A percentile compares a stretch with the other conserved stretches of the same genome.
These are phyloP conservation scores for Fonsecaea erecta DNA, from an alignment of 2,329 filamentous ascomycete species.

Conservation along the genomic window DNA sequence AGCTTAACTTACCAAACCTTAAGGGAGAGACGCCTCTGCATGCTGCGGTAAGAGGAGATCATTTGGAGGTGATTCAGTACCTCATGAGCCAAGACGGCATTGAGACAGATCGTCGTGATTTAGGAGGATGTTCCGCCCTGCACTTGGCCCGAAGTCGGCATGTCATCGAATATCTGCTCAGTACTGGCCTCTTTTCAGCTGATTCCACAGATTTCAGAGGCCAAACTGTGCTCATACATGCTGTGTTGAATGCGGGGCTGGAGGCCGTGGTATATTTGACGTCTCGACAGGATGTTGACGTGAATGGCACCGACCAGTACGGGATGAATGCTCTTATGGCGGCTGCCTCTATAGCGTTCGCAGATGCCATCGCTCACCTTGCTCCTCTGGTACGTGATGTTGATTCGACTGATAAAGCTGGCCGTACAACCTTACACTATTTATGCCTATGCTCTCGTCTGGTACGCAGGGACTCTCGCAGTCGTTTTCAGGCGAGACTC, in stretches of 20 bases:
- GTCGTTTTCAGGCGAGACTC: not conserved
- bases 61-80: not conserved
- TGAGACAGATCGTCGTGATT: not conserved
- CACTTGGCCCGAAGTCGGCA: not conserved
- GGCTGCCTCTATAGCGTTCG: not conserved
- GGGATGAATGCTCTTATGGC: not conserved
- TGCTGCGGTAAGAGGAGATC: not conserved
- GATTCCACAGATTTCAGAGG: not conserved
- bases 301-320: not conserved
- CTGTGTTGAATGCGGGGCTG: not conserved
- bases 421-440: not conserved
- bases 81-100: not conserved
- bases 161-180: not conserved
- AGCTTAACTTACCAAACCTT: not conserved
- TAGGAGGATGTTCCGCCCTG: not conserved
- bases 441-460: not conserved
- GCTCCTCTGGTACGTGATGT: not conserved
- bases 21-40: not conserved
- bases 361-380: not conserved
- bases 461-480: not conserved
- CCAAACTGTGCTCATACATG: not conserved
- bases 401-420: not conserved
- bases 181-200: not conserved
- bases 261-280: not conserved
- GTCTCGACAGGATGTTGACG: not conserved